These are phyloP conservation scores for Hymenoscyphus repandus DNA, from an alignment of 2,329 filamentous ascomycete genomes.

Conservation along the genomic window DNA sequence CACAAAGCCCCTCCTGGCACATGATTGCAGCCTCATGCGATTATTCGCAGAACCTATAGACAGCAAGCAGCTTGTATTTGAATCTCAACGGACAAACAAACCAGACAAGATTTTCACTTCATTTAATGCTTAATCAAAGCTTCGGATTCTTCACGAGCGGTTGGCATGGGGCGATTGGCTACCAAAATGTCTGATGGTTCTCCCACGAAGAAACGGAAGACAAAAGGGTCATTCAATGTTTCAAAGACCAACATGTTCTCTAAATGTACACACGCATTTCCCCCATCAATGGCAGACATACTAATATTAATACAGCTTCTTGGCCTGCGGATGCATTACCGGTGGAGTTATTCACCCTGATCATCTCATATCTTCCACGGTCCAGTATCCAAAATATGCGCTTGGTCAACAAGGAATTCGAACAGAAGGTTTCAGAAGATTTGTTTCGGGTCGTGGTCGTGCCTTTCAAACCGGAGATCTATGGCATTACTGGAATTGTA, in stretches of 20 bases:
- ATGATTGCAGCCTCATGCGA: no score
- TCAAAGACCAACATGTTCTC: not conserved
- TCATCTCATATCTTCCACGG: constrained; percentile 50
- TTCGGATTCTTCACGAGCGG: no score
- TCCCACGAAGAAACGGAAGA: constrained; percentile 23
- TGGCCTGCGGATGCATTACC: constrained; percentile 45
- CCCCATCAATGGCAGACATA: not conserved
- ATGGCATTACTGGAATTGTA: constrained; percentile 37
- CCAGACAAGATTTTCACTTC: no score
- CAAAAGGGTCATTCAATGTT: constrained; percentile 11
- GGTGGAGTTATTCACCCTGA: constrained; percentile 56
- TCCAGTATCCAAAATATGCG: constrained; percentile 56
- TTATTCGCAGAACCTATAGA: no score
- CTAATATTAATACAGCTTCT: constrained; percentile 1
- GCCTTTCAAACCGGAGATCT: constrained; percentile 60
- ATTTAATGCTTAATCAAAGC: no score
- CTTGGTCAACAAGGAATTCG: constrained; percentile 55
- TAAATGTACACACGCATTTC: not conserved
- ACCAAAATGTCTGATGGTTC: not conserved
- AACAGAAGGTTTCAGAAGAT: constrained; percentile 49
- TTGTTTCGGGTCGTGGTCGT: constrained; percentile 61
- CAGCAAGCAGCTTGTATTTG: no score
- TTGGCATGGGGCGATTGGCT: no score
- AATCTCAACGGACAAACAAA: no score
- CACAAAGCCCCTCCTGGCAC: no score